Evolutionary conservation across 768 basidiomycete species (phyloP).

Genomic region (Mycena leptocephala): DNA sequence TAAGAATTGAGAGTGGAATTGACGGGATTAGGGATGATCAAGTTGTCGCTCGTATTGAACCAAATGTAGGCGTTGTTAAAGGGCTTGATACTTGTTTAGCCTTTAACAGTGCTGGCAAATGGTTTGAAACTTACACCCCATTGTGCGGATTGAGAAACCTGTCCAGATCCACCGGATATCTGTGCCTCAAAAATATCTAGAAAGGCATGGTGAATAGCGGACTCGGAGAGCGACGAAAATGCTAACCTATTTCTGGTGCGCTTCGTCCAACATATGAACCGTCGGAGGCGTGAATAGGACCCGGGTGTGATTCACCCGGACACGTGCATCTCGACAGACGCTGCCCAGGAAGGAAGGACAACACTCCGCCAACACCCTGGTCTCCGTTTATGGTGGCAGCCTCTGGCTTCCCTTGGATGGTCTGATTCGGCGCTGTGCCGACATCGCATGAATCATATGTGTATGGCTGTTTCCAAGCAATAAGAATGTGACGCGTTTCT

Average conservation of each 20-base stretch:
- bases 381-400: constrained; percentile 79
- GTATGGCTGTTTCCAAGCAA: constrained; percentile 74
- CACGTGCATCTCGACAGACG: constrained; percentile 93
- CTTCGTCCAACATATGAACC: constrained; percentile 87
- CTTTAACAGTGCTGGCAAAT: not conserved
- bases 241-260: constrained; percentile 84
- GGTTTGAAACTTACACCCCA: constrained; percentile 71
- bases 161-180: constrained; percentile 56
- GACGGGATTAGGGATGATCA: constrained; percentile 69
- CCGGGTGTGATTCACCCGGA: constrained; percentile 88
- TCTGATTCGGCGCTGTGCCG: constrained; percentile 93
- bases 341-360: constrained; percentile 93
- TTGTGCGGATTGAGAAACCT: constrained; percentile 90
- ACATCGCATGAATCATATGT: constrained; percentile 91
- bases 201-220: not conserved
- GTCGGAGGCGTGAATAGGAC: constrained; percentile 81
- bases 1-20: constrained; percentile 75
- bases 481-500: not conserved
- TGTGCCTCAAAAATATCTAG: constrained; percentile 86
- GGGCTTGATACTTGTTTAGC: constrained; percentile 62
- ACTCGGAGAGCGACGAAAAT: not conserved
- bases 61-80: constrained; percentile 84
- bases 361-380: constrained; percentile 59
- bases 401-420: constrained; percentile 73
- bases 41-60: constrained; percentile 75